Evolutionary conservation across 495 filamentous ascomycete genomes (phyloP), one percentile per base, ranked within the genome.

Genomic region (Xylaria curta): DNA sequence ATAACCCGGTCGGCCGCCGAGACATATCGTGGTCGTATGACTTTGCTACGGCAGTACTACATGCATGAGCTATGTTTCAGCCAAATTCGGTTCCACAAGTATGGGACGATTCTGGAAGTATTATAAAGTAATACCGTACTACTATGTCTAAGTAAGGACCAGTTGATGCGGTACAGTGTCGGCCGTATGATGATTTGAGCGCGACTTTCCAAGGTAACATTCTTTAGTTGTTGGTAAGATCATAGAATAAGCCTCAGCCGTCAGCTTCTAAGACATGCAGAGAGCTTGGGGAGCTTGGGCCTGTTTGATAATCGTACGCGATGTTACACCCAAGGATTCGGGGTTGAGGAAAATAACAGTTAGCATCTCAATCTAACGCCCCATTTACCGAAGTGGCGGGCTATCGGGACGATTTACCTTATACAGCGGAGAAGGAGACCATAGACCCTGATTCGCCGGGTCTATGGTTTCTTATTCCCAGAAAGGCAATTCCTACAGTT

Each of bases 41-140:
- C 60, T 44, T 28, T 60, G 13, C 53, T 60, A 38, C 17, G 8
- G n/a, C 58, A 60, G 58, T 4, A 38, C 21, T 56, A 15, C 38
- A 4, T 63, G 36, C 60, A 24, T 63, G 38, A 12, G 21, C 36
- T 26, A 12, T 44, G 60, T 63, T 63, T 63, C 60, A 63, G 21
- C n/a, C 60, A 44, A 28, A 44, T 28, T 63, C 60, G 60, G 36
- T 28, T 63, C 60, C 60, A 44, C 60, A 24, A n/a, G 38, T 17
- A 63, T 44, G 60, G 59, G 38, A 44, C 21, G 36, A 63, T 63
- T 26, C 31, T 38, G 9, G 56, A 60, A 60, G 56, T 21, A 60
- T 36, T 60, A 33, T 19, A 33, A 38, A 33, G 31, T 36, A 60
- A 38, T 38, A 38, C 36, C 36, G 28, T 40, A 21, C 58, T 21